Evolutionary conservation across 2,329 filamentous ascomycete genomes (phyloP), one percentile per base, ranked within the genome.

Genomic region (Lasiodiplodia citricola): DNA sequence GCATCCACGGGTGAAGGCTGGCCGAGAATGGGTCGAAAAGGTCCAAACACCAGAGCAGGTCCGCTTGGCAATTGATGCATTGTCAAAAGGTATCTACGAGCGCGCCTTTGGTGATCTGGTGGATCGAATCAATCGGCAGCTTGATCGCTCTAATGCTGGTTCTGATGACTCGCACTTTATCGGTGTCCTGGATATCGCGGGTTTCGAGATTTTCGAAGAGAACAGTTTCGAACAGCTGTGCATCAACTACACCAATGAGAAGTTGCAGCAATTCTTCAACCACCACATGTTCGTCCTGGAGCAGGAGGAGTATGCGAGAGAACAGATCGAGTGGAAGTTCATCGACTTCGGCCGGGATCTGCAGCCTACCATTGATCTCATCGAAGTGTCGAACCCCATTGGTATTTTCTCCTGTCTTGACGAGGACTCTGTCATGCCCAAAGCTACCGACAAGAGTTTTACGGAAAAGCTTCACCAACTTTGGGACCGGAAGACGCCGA

Each of bases 221-320:
- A 99, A 99, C 84, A 97, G 93, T 72, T 99, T 99, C 76, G 96
- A 99, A 80, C 96, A 99, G 81, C 88, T 99, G 8, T 99, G 96
- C 82, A 99, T 99, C 86, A 99, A 99, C 84, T 99, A 98, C 77
- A 96, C 98, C 77, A 99, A 99, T 81, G 96, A 99, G 83, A 99
- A 99, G 82, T 85, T 99, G 7, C 96, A 99, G 77, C 96, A 99
- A 74, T 99, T 99, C 80, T 99, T 99, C 87, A 99, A 99, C 76
- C 96, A 99, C 78, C 96, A 99, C 83, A 99, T 99, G 96, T 99
- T 99, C 77, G 96, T 99, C 11, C 85, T 99, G 8, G 96, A 99
- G 78, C 96, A 99, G 76, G 96, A 99, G 79, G 96, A 99, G 79
- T 99, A 99, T 79, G 94, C 96, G 10, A 87, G 95, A 58, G 96